Evolutionary conservation across 1,139 yeast genomes (phyloP).

Genomic region (Protomyces gravidus): DNA sequence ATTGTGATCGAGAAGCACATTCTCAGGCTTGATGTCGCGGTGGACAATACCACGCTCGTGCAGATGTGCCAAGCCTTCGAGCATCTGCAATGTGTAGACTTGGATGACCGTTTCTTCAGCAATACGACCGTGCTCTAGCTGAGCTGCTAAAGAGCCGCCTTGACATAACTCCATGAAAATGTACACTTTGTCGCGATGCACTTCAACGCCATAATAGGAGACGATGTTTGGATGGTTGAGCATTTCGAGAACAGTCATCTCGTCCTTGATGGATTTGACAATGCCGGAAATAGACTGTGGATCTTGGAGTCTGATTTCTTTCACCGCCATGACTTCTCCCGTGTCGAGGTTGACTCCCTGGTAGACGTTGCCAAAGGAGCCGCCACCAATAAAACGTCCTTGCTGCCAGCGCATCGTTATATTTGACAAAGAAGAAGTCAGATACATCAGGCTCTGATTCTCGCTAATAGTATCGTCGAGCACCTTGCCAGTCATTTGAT

Average conservation of each 20-base stretch:
- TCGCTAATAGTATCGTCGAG: conserved; percentile 82
- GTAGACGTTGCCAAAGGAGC: conserved; percentile 90
- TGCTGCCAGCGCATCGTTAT: conserved; percentile 97
- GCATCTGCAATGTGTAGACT: conserved; percentile 83
- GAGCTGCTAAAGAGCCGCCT: conserved; percentile 84
- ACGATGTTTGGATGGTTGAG: conserved; percentile 93
- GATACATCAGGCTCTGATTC: conserved; percentile 75
- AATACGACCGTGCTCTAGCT: conserved; percentile 83
- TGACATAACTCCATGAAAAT: conserved; percentile 97
- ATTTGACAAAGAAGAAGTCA: conserved; percentile 86
- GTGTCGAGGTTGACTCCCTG: conserved; percentile 90
- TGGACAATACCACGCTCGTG: conserved; percentile 97
- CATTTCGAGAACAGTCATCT: conserved; percentile 94
- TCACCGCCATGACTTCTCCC: conserved; percentile 95
- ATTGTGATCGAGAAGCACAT: conserved; percentile 68
- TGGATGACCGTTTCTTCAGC: conserved; percentile 94
- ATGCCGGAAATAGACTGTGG: conserved; percentile 78
- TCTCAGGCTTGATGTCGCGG: conserved; percentile 94
- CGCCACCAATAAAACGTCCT: conserved; percentile 89
- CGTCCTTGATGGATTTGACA: conserved; percentile 86
- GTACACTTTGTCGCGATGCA: conserved; percentile 90
- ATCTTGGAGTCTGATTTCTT: conserved; percentile 88
- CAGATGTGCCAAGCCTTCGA: conserved; percentile 90
- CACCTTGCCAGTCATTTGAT: conserved; percentile 73
- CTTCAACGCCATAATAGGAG: conserved; percentile 94